Evolutionary conservation across 139 green algal species (phyloP).

Genomic region (Desmodesmus armatus): DNA sequence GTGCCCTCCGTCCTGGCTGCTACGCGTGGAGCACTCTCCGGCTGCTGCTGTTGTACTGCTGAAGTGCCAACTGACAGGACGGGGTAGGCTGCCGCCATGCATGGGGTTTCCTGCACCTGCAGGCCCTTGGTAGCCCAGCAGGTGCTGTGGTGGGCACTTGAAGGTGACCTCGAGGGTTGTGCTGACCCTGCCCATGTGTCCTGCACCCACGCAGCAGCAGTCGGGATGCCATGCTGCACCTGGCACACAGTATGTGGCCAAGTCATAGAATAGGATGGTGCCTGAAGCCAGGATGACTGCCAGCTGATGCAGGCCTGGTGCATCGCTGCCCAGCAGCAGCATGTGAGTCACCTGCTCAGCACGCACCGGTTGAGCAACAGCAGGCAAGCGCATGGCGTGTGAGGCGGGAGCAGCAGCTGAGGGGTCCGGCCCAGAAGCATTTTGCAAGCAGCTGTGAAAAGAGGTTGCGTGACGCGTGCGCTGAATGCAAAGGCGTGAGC

Average conservation of each 20-base stretch:
- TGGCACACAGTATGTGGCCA: slow-evolving; percentile 40
- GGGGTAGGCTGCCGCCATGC: slow-evolving; percentile 14
- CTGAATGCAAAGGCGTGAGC: not conserved
- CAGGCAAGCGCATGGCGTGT: too few relatives aligned
- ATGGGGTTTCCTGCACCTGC: not conserved
- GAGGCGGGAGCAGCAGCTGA: not conserved
- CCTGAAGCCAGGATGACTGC: not conserved
- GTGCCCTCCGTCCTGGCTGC: not conserved
- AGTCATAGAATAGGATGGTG: slow-evolving; percentile 8
- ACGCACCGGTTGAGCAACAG: too few relatives aligned
- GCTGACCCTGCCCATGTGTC: slow-evolving; percentile 19
- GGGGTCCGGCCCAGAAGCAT: not conserved
- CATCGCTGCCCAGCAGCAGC: slow-evolving; percentile 37
- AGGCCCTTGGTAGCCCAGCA: not conserved
- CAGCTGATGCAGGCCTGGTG: slow-evolving; percentile 12
- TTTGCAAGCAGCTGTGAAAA: too few relatives aligned
- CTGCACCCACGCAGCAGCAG: not conserved
- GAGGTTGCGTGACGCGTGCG: too few relatives aligned
- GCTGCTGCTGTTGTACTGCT: not conserved
- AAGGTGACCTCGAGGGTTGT: slow-evolving; percentile 22
- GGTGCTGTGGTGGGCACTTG: slow-evolving; percentile 24
- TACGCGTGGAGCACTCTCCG: not conserved
- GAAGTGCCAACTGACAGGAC: not conserved
- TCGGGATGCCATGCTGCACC: slow-evolving; percentile 6
- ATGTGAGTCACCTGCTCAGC: slow-evolving; percentile 14